phyloP scores from a whole-genome alignment of 352 stramenopile species.

The Plasmopara halstedii region DNA sequence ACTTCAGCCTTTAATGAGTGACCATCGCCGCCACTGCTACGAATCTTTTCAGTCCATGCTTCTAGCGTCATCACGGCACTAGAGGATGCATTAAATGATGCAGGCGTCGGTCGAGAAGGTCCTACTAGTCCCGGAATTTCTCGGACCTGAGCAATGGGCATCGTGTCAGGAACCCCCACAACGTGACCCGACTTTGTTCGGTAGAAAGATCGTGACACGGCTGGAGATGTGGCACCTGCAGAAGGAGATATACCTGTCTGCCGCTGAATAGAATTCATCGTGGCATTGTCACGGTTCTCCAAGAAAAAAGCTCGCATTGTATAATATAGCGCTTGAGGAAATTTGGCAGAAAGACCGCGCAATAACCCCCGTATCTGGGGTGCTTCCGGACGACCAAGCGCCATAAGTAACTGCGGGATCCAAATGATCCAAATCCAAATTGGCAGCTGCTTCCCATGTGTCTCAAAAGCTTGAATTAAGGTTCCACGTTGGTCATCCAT shows the following conservation, averaged over 20 bases:
- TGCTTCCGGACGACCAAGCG: conserved; percentile 89
- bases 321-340: conserved; percentile 98
- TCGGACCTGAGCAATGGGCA: conserved; percentile 51
- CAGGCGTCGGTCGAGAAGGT: conserved; percentile 44
- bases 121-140: conserved; percentile 72
- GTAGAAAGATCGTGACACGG: conserved; percentile 47
- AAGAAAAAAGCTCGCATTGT: conserved; percentile 97
- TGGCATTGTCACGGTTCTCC: conserved; percentile 91
- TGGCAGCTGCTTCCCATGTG: conserved; percentile 89
- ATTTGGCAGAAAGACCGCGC: conserved; percentile 85
- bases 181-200: conserved; percentile 75
- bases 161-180: conserved; percentile 54
- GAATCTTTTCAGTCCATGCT: conserved; percentile 59
- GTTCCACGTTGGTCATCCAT: conserved; percentile 75
- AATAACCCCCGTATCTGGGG: conserved; percentile 77
- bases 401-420: conserved; percentile 96
- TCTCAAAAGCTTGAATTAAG: conserved; percentile 88
- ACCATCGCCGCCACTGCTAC: conserved; percentile 19
- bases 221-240: conserved; percentile 15
- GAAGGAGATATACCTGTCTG: conserved; percentile 19
- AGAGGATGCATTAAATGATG: conserved; percentile 59
- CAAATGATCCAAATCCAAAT: conserved; percentile 99
- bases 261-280: conserved; percentile 36
- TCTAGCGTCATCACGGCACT: conserved; percentile 63
- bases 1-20: conserved; percentile 55